phyloP scores from a whole-genome alignment of 176 grass and related monocot species.

The Zizania latifolia region DNA sequence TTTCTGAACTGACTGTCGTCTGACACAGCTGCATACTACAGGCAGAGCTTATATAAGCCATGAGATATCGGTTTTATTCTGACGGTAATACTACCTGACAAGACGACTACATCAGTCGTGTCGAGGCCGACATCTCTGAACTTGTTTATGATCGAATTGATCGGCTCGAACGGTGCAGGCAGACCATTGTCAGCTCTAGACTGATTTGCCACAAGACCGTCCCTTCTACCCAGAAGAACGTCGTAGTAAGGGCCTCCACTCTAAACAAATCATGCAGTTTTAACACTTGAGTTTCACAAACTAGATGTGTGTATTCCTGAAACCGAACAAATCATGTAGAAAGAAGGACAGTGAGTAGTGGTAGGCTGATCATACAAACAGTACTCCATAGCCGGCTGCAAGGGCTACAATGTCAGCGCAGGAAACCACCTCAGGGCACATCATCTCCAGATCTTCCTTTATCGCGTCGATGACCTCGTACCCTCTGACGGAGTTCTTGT shows the following conservation, averaged over 20 bases:
- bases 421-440: conserved; percentile 57
- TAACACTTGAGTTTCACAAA: neutral
- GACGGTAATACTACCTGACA: conserved; percentile 45
- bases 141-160: conserved; percentile 48
- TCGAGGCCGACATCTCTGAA: conserved; percentile 52
- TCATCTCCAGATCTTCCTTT: conserved; percentile 51
- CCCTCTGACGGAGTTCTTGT: conserved; percentile 55
- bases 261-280: conserved; percentile 11
- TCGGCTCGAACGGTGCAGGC: conserved; percentile 40
- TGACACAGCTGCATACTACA: neutral
- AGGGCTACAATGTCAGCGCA: conserved; percentile 73
- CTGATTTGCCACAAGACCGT: conserved; percentile 65
- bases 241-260: conserved; percentile 58
- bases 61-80: neutral
- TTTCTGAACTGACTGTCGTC: neutral
- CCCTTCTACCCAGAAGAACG: conserved; percentile 56
- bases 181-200: conserved; percentile 58
- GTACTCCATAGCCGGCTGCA: conserved; percentile 57
- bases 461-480: conserved; percentile 69
- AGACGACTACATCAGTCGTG: conserved; percentile 64
- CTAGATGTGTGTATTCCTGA: neutral
- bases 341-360: neutral
- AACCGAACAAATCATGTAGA: neutral
- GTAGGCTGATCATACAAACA: conserved; percentile 35
- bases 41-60: neutral